phyloP scores from a whole-genome alignment of 345 rosid species.

The Populus alba region DNA sequence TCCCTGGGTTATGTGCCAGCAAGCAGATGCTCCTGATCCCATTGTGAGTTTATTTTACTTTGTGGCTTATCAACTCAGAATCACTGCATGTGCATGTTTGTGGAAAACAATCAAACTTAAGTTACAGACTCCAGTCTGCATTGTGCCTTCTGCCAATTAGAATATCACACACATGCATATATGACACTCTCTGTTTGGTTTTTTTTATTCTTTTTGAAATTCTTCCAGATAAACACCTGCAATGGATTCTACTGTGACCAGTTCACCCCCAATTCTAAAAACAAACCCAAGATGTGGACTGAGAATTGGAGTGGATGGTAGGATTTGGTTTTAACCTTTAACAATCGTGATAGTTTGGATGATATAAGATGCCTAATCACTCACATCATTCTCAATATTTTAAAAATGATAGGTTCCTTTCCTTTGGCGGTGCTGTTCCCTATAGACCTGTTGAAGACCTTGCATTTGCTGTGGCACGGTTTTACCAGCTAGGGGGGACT shows the following conservation, averaged over 20 bases:
- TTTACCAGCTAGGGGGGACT: constrained; percentile 92
- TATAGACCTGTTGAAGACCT: constrained; percentile 89
- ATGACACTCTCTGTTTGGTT: constrained; percentile 8
- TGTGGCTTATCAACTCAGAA: background rate
- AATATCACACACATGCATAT: background rate
- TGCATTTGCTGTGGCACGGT: constrained; percentile 89
- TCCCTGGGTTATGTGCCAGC: constrained; percentile 99
- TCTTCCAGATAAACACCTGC: constrained; percentile 82
- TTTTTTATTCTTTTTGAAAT: background rate
- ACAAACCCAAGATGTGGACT: constrained; percentile 94
- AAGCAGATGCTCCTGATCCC: constrained; percentile 89
- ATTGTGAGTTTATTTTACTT: constrained; percentile 47
- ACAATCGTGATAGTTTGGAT: constrained; percentile 12
- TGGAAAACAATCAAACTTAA: no score
- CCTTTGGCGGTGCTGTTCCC: constrained; percentile 80
- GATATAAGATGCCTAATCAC: background rate
- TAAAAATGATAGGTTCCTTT: constrained; percentile 52
- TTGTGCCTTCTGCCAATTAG: no score
- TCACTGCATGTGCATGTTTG: background rate
- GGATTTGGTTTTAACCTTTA: constrained; percentile 8
- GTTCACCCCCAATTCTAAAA: constrained; percentile 82
- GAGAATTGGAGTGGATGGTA: constrained; percentile 99
- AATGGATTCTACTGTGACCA: constrained; percentile 97
- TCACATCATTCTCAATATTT: constrained; percentile 8
- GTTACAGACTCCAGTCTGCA: no score